Base-by-base conservation (phyloP, 768 basidiomycete species). In the Epithele typhae region DNA sequence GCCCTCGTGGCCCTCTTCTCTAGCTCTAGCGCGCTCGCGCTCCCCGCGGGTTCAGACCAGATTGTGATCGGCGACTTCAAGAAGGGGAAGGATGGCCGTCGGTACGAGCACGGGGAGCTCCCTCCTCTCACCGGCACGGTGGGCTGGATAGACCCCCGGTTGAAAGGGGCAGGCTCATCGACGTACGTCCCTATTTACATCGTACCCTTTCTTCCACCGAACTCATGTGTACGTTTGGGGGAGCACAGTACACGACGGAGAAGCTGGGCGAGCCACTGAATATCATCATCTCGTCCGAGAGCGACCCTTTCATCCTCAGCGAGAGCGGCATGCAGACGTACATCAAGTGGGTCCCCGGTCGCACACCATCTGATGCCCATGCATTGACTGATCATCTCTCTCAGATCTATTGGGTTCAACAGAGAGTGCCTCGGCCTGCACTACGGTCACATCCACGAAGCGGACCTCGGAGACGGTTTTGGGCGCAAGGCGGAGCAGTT, bases 391-490 rank as follows among this genome's bases (percentile, higher is more conserved):
- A n/a, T 22, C 11, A 17, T 22, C 32, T 45, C 21, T 12, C 35
- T 18, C 49, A 87, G 82, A 62, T 89, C 89, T 8, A 75, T 92
- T 25, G 91, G 89, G 2, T 91, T 87, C 61, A 84, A 87, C 7
- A 76, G 77, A 52, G 91, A 92, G 62, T 93, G 91, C 59, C 62
- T 92, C 5, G 88, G 89, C 3, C 62, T 92, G 46, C 87, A 91
- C 61, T 74, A 78, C 34, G 91, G 92, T 22, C 66, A 79, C 49
- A 68, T 83, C 25, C 91, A 93, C 60, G 71, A 80, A 38, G 92
- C 91, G 12, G 73, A 93, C 62, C 76, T 93, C 7, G 91, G 91
- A 22, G 91, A 93, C 56, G 91, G 90, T 1, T 79, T 84, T 43
- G 81, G 81, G 2, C 75, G 74, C 57, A 82, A 83, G 60, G 61